Percentiles rank a stretch among this genome's conserved stretches.
Evolutionary conservation across 2,329 filamentous ascomycete genomes (phyloP).

Genomic region (Purpureocillium takamizusanense): DNA sequence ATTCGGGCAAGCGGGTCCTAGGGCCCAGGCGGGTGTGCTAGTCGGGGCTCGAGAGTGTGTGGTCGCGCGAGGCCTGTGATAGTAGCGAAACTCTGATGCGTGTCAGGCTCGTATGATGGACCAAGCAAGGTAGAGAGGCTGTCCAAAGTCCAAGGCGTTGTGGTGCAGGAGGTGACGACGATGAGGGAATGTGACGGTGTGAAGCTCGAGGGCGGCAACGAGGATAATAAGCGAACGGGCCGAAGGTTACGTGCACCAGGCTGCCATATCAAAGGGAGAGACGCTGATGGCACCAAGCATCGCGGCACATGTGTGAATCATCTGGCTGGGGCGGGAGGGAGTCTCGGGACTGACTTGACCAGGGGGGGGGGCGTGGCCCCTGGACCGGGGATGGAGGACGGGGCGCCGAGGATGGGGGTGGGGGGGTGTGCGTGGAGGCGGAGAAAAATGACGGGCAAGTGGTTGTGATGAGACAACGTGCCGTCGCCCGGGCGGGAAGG

Average conservation of each 20-base stretch:
- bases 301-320: constrained; percentile 14
- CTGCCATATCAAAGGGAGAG: constrained; percentile 4
- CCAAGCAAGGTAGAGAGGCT: too few relatives aligned
- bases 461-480: neutral
- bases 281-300: constrained; percentile 8
- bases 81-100: too few relatives aligned
- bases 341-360: constrained; percentile 1
- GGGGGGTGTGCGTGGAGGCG: too few relatives aligned
- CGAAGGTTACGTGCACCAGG: constrained; percentile 3
- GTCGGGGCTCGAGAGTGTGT: neutral
- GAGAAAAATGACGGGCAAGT: too few relatives aligned
- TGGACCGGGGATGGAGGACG: constrained; percentile 1
- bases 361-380: constrained; percentile 3
- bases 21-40: constrained; percentile 2
- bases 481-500: neutral
- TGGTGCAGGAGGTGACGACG: too few relatives aligned
- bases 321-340: constrained; percentile 6
- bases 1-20: neutral
- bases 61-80: too few relatives aligned
- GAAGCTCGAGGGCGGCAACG: too few relatives aligned
- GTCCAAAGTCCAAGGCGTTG: too few relatives aligned
- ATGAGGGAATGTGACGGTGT: too few relatives aligned
- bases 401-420: neutral
- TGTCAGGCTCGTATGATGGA: too few relatives aligned
- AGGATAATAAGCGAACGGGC: too few relatives aligned